Evolutionary conservation across 768 basidiomycete genomes (phyloP), one percentile per base, ranked within the genome.

Genomic region (Pleurotus tuoliensis): DNA sequence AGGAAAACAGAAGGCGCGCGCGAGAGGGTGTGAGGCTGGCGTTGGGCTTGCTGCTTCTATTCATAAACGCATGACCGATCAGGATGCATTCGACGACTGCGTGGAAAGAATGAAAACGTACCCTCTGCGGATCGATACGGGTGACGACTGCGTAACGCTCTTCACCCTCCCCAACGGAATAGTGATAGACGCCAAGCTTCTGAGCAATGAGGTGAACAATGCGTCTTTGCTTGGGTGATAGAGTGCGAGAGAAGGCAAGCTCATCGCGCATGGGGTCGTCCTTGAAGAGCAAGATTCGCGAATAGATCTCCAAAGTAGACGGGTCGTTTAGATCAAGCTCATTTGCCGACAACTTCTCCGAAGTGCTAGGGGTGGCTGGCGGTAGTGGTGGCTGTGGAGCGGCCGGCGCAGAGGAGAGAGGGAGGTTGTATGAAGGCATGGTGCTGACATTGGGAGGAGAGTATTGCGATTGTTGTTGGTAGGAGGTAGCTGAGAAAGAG

Each of bases 201-300:
- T 97, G 93, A 16, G 97, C 96, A 56, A 98, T 90, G 57, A 98
- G 80, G 69, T 99, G 96, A 27, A 99, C 96, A 12, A 94, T 88
- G 61, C 95, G 78, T 59, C 96, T 76, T 69, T 98, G 94, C 68
- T 90, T 90, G 18, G 93, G 83, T 30, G 82, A 76, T 16, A 98
- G 81, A 12, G 87, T 85, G 56, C 92, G 77, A n/a, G 95, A 94
- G 71, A 98, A 98, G 4, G 95, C 94, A 55, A 98, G 84, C 70
- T 98, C 95, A 64, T 98, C 95, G 37, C 96, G 82, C 92, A 98
- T 94, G 63, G 82, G 85, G 69, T 98, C 95, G 64, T 97, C 94
- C 76, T 96, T 98, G 86, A 99, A 99, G 39, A 98, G 79, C 39
- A 98, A 76, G 61, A 98, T 91, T 62, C 94, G 83, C 48, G 97